Evolutionary conservation across 306 rosid genomes (phyloP), one percentile per base, ranked within the genome.

Genomic region (Gillenia trifoliata): DNA sequence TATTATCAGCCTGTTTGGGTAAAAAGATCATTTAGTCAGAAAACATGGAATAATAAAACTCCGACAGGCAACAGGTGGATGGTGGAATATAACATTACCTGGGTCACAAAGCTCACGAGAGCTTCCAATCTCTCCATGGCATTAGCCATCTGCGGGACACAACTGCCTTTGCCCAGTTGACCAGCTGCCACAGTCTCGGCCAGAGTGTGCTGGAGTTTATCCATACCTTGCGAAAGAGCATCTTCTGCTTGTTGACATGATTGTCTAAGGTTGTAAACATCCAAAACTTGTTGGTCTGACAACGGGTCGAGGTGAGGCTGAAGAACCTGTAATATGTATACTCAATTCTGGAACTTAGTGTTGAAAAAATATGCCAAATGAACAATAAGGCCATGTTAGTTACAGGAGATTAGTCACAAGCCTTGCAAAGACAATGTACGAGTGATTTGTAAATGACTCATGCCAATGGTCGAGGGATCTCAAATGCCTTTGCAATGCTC

Each of bases 181-280:
- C 91, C 89, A 52, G 78, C 87, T 50, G 85, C 96, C 30, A 91
- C 85, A 36, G 85, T 68, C 6, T 86, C 88, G 23, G 87, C 86
- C 47, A 94, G 85, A 50, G 79, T 79, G 72, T 78, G 87, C 78
- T 88, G 93, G 60, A 94, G 96, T 77, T 88, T 94, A 36, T 88
- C 92, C 95, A 86, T 87, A 23, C 98, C 98, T 81, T 90, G 96
- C 17, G 90, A 78, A 64, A 94, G 89, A 22, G 98, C 98, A 68
- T 94, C 98, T 85, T 94, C 98, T 71, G 95, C 97, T 81, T 94
- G 98, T 78, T 84, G 88, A 78, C 97, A 94, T 50, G 97, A 87
- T 71, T 89, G 87, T 75, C 61, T 77, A 66, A 94, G 98, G 68
- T 83, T 86, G 56, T 6, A 22, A 6, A 92, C 85, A 55, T 86